These are phyloP conservation scores for Hanseniaspora vineae DNA, from an alignment of 805 yeast species.

Conservation along the genomic window DNA sequence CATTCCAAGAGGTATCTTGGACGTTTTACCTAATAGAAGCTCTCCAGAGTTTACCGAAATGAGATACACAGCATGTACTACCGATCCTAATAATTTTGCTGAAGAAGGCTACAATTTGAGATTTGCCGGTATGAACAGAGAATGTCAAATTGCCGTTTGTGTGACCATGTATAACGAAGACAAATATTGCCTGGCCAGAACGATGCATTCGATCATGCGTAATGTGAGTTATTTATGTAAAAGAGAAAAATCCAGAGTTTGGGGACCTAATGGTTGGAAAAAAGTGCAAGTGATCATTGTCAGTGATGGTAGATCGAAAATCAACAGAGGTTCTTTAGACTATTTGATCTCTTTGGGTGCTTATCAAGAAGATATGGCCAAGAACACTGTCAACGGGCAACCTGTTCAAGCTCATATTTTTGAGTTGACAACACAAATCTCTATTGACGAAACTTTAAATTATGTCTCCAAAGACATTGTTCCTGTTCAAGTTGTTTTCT, in stretches of 20 bases:
- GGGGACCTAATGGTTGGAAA: constrained; percentile 98
- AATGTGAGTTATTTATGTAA: constrained; percentile 80
- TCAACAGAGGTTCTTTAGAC: constrained; percentile 74
- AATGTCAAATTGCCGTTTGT: constrained; percentile 83
- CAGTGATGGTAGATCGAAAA: constrained; percentile 89
- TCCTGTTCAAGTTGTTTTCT: constrained; percentile 88
- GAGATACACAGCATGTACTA: constrained; percentile 95
- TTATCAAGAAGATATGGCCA: constrained; percentile 94
- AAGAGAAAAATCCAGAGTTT: constrained; percentile 66
- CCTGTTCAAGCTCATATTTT: constrained; percentile 88
- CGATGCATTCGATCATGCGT: constrained; percentile 87
- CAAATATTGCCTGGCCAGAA: constrained; percentile 78
- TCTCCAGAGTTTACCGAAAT: constrained; percentile 89
- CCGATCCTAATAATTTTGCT: constrained; percentile 79
- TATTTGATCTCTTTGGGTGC: constrained; percentile 90
- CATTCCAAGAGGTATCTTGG: constrained; percentile 75
- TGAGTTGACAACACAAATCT: constrained; percentile 92
- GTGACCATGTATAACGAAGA: constrained; percentile 97
- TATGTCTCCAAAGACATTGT: constrained; percentile 85
- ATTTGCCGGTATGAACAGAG: constrained; percentile 76
- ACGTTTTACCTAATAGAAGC: constrained; percentile 76
- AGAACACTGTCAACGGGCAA: constrained; percentile 83
- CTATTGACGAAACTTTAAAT: constrained; percentile 77
- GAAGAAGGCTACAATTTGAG: constrained; percentile 74
- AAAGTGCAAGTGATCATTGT: constrained; percentile 85